A percentile compares a stretch with the other conserved stretches of the same genome.
These are phyloP conservation scores for Tolypocladium cylindrosporum DNA, from an alignment of 2,329 filamentous ascomycete genomes.

Conservation along the genomic window DNA sequence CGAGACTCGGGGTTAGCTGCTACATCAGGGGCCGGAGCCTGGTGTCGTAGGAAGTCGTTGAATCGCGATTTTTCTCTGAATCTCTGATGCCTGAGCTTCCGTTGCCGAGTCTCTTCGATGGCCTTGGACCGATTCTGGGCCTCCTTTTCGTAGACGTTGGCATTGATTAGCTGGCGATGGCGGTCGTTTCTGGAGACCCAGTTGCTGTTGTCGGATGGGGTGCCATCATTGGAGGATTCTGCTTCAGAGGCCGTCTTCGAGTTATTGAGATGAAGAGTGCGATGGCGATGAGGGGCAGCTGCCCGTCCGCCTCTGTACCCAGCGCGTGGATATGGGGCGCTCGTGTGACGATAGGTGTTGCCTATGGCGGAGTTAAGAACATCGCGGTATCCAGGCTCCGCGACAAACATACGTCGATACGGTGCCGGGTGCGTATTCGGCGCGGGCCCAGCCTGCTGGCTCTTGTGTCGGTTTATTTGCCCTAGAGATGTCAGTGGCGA, in stretches of 20 bases:
- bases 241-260: conserved; percentile 23
- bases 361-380: conserved; percentile 9
- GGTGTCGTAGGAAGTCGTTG: conserved; percentile 21
- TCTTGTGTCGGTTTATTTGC: conserved; percentile 73
- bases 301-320: conserved; percentile 26
- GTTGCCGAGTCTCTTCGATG: conserved; percentile 58
- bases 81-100: conserved; percentile 43
- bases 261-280: conserved; percentile 55
- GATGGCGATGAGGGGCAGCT: conserved; percentile 30
- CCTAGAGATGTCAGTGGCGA: conserved; percentile 34
- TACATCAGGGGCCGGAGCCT: conserved; percentile 9
- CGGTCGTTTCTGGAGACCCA: conserved; percentile 69
- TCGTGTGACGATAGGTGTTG: conserved; percentile 20
- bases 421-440: conserved; percentile 15
- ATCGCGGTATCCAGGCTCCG: neutral
- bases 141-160: conserved; percentile 66
- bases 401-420: conserved; percentile 24
- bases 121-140: conserved; percentile 57
- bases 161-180: conserved; percentile 76
- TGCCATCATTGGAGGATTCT: conserved; percentile 23
- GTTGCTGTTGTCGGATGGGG: conserved; percentile 17
- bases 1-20: conserved; percentile 13
- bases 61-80: conserved; percentile 51
- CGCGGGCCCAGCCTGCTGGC: conserved; percentile 38
- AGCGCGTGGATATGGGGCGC: conserved; percentile 22